Evolutionary conservation across 345 rosid species (phyloP), one percentile per base, ranked within the genome.

Genomic region (Arabidopsis arenosa): DNA sequence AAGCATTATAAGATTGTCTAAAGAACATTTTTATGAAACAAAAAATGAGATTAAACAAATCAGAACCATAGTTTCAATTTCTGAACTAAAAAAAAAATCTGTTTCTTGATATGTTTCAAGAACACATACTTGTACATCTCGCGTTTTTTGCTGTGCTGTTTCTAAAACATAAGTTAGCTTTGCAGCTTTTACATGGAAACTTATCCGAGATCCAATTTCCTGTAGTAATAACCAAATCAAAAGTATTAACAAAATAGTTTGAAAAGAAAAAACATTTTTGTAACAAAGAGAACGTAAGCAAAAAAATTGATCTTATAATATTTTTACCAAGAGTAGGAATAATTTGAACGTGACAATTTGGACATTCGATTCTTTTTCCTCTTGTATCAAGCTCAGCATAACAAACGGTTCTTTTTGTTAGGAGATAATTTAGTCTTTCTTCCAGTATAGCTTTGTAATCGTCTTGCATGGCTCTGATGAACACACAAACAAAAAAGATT

Each of bases 401-500:
- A 62, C 15, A 4, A 3, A 43, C 4, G 32, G 32, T 28, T 3
- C 32, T 10, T 47, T 21, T 44, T 36, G 35, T 4, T 43, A 37
- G 28, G 32, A 10, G 1, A 6, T 18, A 11, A 21, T 51, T 13
- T 21, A 51, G 6, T 21, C 21, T 49, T 49, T 21, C 13, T 21
- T 9, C 10, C 28, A 51, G 30, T 4, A 21, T 18, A 51, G 28
- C 56, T 51, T 6, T 51, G 13, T 10, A 5, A 26, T 58, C 44
- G 53, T 61, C 72, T 41, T 62, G n/a, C 80, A 62, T 76, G 62
- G 51, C 58, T 76, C 74, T 67, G 47, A 40, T 3, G 15, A 54
- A 49, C 14, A 66, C 41, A 39, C 8, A 40, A 30, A 51, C 66
- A 11, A 30, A 61, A 54, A 51, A 26, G 23, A 9, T 17, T 13